Percentiles rank a stretch among this genome's conserved stretches.
Evolutionary conservation across 225 moss, liverwort and hornwort species (phyloP).

Genomic region (Antitrichia curtipendula): DNA sequence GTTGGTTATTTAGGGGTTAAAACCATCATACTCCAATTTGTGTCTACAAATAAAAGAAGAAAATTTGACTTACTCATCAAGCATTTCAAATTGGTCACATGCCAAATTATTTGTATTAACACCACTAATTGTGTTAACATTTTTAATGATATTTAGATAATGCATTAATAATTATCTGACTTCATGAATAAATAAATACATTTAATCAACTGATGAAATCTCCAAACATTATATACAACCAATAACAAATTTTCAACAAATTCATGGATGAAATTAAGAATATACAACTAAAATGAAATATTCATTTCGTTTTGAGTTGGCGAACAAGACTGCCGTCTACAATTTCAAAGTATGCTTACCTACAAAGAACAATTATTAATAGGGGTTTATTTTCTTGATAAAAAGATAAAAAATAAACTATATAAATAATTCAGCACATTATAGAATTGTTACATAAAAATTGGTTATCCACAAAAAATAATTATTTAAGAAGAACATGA

Average conservation of each 20-base stretch:
- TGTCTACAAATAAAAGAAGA: not conserved
- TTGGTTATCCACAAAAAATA: not conserved
- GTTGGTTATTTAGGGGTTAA: too few species aligned
- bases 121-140: not conserved
- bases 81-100: not conserved
- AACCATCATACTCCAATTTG: not conserved
- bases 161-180: too few species aligned
- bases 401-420: not conserved
- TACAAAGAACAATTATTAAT: not conserved
- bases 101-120: not conserved
- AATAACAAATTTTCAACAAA: not conserved
- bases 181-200: too few species aligned
- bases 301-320: not conserved
- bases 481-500: not conserved
- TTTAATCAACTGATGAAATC: not conserved
- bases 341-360: not conserved
- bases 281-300: not conserved
- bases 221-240: not conserved
- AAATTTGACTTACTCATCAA: not conserved
- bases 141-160: too few species aligned
- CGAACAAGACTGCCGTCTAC: fast-evolving
- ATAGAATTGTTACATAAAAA: not conserved
- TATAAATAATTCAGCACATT: not conserved
- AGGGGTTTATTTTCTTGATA: not conserved
- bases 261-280: not conserved